Base-by-base conservation (phyloP, 257 asterid genomes). In the Coffea eugenioides region DNA sequence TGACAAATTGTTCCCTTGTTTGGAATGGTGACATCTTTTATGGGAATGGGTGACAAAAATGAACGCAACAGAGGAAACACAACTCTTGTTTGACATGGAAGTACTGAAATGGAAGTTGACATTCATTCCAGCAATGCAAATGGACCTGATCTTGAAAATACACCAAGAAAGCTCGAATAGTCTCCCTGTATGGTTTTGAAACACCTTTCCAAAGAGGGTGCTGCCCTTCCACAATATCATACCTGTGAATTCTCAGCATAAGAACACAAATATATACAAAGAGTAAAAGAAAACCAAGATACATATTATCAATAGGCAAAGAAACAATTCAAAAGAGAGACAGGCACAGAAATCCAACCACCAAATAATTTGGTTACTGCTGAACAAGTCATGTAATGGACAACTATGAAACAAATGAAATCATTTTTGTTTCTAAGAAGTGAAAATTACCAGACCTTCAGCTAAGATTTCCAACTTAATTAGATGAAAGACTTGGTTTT, bases 111-210 rank as follows among this genome's bases (percentile, higher is more conserved):
- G 70, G n/a, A 36, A 54, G 8, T 34, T 16, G 75, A 23, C 57
- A 49, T 51, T 68, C 3, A 56, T 25, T 10, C 65, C 25, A 62
- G 49, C 36, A 75, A 79, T 34, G 71, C 36, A 57, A 65, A 80
- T 85, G 57, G 66, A 95, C 99, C 99, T 95, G 99, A 84, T 90
- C 94, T 88, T 92, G 99, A 85, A 95, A 95, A 87, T 91, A 95
- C 73, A 87, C 98, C 93, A 95, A 86, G 80, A 95, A 95, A 72
- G 99, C 90, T 87, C 99, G 90, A 84, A 95, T 95, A 27, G 99
- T 95, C 88, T 95, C 99, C 84, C 99, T 83, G 84, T 93, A 95
- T 7, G 99, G 97, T 89, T 93, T 95, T 71, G 99, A 93, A 85
- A 93, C 98, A 71, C 92, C 97, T 80, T 61, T 81, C 99, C 99